Evolutionary conservation across 805 yeast genomes (phyloP).

Genomic region (Spathaspora sp.): DNA sequence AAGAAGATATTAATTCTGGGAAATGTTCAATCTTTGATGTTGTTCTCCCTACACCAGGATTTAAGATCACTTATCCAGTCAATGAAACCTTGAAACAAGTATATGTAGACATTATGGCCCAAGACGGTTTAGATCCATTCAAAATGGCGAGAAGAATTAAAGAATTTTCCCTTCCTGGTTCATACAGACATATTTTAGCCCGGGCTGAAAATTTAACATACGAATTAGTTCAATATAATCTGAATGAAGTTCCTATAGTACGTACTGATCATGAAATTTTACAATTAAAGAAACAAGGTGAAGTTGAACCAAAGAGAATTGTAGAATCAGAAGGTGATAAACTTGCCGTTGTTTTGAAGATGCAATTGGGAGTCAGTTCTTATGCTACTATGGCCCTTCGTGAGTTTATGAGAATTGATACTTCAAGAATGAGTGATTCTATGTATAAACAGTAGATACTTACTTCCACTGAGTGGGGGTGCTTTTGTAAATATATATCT

Average conservation of each 20-base stretch:
- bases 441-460: slow-evolving; percentile 1
- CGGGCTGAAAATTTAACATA: slow-evolving; percentile 65
- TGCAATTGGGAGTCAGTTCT: slow-evolving; percentile 80
- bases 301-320: slow-evolving; percentile 18
- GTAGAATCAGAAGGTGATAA: slow-evolving; percentile 25
- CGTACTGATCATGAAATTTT: slow-evolving; percentile 67
- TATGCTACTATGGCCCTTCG: slow-evolving; percentile 98
- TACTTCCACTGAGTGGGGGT: too few relatives aligned
- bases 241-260: slow-evolving; percentile 61
- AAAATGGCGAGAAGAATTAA: slow-evolving; percentile 80
- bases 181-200: slow-evolving; percentile 72
- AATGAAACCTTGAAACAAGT: slow-evolving; percentile 56
- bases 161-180: slow-evolving; percentile 90
- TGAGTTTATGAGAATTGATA: slow-evolving; percentile 80
- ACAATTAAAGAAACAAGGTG: slow-evolving; percentile 20
- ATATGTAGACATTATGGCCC: slow-evolving; percentile 69
- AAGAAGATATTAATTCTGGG: slow-evolving; percentile 60
- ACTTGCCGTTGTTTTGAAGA: slow-evolving; percentile 67
- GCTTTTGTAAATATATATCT: background rate
- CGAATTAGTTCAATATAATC: slow-evolving; percentile 54
- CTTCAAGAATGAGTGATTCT: slow-evolving; percentile 36
- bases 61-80: slow-evolving; percentile 81
- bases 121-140: slow-evolving; percentile 79
- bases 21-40: slow-evolving; percentile 73
- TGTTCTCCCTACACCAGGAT: slow-evolving; percentile 96